These are phyloP conservation scores for Epichloe elymi DNA, from an alignment of 2,329 filamentous ascomycete species.

Conservation along the genomic window DNA sequence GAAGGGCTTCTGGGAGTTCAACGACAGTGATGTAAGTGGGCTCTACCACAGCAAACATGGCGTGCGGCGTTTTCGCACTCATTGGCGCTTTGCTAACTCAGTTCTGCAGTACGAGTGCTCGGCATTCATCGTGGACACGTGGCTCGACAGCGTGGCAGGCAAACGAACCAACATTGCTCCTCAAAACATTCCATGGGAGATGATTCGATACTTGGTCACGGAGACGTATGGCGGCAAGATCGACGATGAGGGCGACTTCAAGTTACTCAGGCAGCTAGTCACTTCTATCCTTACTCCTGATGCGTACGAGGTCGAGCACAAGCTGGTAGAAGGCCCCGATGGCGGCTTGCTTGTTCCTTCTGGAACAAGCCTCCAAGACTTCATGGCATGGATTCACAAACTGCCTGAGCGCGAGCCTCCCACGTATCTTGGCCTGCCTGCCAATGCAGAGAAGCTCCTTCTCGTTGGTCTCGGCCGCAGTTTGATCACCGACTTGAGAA, in stretches of 20 bases:
- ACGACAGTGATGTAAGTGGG: constrained; percentile 82
- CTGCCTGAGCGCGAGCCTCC: constrained; percentile 92
- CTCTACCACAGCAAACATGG: neutral
- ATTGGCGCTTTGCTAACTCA: constrained; percentile 3
- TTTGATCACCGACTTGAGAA: constrained; percentile 72
- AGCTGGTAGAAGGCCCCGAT: constrained; percentile 57
- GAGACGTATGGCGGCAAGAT: constrained; percentile 98
- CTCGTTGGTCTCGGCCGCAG: constrained; percentile 77
- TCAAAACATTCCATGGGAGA: constrained; percentile 89
- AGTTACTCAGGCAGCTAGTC: constrained; percentile 60
- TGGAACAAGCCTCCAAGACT: constrained; percentile 72
- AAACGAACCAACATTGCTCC: constrained; percentile 88
- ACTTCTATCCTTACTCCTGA: constrained; percentile 66
- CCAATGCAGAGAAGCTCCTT: constrained; percentile 91
- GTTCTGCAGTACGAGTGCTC: constrained; percentile 77
- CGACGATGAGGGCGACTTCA: constrained; percentile 78
- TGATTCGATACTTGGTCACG: constrained; percentile 78
- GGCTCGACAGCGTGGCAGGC: constrained; percentile 72
- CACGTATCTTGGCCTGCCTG: constrained; percentile 83
- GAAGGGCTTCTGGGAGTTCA: constrained; percentile 99
- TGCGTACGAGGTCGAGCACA: constrained; percentile 87
- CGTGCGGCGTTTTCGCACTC: constrained; percentile 1
- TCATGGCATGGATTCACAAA: constrained; percentile 80
- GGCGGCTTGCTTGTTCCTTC: constrained; percentile 62
- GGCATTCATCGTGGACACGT: constrained; percentile 87